Evolutionary conservation across 1,139 yeast species (phyloP), one percentile per base, ranked within the genome.

Genomic region (Sugiyamaella japonica): DNA sequence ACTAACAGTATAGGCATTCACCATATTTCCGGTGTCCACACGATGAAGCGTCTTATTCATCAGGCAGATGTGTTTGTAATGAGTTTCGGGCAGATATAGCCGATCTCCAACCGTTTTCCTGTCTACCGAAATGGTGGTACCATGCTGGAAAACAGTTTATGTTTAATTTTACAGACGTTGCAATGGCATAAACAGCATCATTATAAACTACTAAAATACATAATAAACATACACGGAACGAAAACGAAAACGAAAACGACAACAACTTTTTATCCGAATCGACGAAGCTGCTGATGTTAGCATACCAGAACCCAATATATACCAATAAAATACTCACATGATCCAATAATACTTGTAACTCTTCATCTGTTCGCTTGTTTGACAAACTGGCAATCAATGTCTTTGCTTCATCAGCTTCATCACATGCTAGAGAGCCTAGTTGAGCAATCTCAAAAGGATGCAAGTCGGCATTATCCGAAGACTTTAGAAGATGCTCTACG

Each of bases 391-490:
- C 97, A 59, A 93, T 86, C 66, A 93, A 77, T 28, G 97, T 89
- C 72, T 90, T 89, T 32, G 98, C 98, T 75, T 93, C 99, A 67
- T 93, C 99, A 6, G 96, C 91, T 63, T 93, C 98, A 68, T 93
- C 99, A 72, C 97, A 91, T 42, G 95, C 89, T 61, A 93, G 77
- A 1, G 96, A 89, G 0, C 98, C 97, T 59, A 93, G 77, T 72
- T 93, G 99, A 0, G 99, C 97, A 54, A 89, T 78, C 73, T 93
- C 99, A 70, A 93, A 95, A 1, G 99, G 98, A 74, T 93, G 99
- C 65, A 93, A 75, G 37, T 84, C 84, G 50, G 73, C 63, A 67
- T 80, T 83, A 52, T 80, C 83, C 50, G 88, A 82, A 55, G 89
- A 82, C 65, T 85, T 87, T 65, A 91, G 76, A 61, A 91, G 75